Evolutionary conservation across 2,329 filamentous ascomycete genomes (phyloP).

Genomic region (Calycina herbarum): DNA sequence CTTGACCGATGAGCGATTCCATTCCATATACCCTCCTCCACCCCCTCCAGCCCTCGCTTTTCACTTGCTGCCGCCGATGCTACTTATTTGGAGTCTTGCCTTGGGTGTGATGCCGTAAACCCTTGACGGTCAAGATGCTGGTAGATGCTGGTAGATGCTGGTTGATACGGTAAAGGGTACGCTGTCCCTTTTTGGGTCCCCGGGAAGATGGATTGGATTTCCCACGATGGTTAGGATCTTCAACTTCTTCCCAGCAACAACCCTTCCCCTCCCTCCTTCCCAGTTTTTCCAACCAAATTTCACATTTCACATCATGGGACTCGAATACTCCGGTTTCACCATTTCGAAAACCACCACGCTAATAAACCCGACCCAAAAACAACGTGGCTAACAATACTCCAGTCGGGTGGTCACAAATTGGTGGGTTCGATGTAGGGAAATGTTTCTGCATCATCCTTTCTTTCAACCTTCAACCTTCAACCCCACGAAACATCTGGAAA

Average conservation of each 20-base stretch:
- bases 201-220: neutral
- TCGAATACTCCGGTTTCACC: constrained; percentile 2
- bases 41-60: neutral
- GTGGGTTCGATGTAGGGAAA: neutral
- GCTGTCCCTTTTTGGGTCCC: too few species aligned
- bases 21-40: neutral
- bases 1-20: neutral
- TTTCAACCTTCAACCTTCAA: neutral
- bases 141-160: too few species aligned
- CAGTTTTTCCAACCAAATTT: neutral
- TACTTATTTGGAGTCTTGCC: neutral
- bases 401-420: neutral
- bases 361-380: neutral
- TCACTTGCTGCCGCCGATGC: neutral
- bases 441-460: neutral
- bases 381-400: neutral
- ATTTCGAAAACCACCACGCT: neutral
- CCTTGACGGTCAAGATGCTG: too few species aligned
- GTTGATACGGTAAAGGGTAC: too few species aligned
- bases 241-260: neutral
- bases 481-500: too few species aligned
- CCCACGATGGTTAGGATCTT: neutral
- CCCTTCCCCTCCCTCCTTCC: neutral
- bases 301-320: neutral
- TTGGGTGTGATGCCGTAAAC: neutral